Base-by-base conservation (phyloP, 176 grass and related monocot species). In the Bromus sterilis region DNA sequence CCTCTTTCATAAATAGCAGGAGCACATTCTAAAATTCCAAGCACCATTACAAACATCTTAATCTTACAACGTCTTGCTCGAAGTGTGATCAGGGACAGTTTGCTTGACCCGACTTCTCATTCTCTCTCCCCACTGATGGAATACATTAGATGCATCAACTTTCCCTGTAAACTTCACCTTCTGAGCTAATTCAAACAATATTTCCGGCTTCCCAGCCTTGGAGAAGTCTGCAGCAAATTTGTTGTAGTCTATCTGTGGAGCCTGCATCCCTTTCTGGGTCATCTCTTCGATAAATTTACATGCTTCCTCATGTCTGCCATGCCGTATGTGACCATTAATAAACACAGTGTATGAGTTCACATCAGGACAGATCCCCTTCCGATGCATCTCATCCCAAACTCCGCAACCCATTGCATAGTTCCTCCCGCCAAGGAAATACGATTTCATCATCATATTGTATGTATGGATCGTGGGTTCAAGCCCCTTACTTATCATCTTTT, bases 391-490 rank as follows among this genome's bases (percentile, higher is more conserved):
- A 24, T 93, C 90, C 95, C 95, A 98, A 49, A 93, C 74, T 0
- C 61, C 78, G 68, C 88, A 91, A 63, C 95, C 95, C 92, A 93
- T 95, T 65, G 65, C 66, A 76, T 93, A 89, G 26, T 94, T 93
- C 74, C 63, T 94, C 59, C 81, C 86, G 31, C 81, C 77, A 75
- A 84, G 66, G 79, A 98, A 98, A 75, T 86, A 95, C 13, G 88
- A 95, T 62, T 95, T 98, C 95, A 98, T 94, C 84, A 95, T 91
- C 88, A 93, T 98, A 81, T 98, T 95, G 80, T 98, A 98, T n/a
- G 95, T 98, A 78, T 93, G 78, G 58, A 89, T 79, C 0, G 95
- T 89, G 71, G 89, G 92, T 69, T 91, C 84, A 37, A 91, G 87
- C 15, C 92, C 95, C 33, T 92, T 98, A 76, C 86, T 88, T 78